Evolutionary conservation across 106 monocot species (phyloP), one percentile per base, ranked within the genome.

Genomic region (Dendrobium nobile): DNA sequence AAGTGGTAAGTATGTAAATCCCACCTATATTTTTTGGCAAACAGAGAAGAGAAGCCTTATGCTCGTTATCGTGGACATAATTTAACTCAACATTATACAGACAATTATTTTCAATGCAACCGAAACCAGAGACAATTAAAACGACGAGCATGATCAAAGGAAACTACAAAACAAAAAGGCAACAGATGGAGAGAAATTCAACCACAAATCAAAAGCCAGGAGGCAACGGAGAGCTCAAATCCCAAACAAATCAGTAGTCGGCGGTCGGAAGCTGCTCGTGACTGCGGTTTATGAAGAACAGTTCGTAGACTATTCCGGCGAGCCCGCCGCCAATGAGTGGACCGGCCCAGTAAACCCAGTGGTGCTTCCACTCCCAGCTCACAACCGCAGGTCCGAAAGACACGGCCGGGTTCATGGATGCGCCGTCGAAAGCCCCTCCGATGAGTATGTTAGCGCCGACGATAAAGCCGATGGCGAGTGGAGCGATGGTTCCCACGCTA

Each of bases 341-440:
- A 2, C 87, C 87, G 41, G 48, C 82, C 87, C 87, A 88, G 79
- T 88, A 88, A 1, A 88, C 55, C 87, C 87, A 88, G 68, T 88
- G 87, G 76, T 75, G 17, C 0, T 43, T 40, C 87, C 87, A 88
- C 10, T 10, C 20, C 82, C 82, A 88, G 84, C 84, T 88, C 0
- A 88, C 87, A 1, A 88, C 72, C 0, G 87, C 79, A 76, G 87
- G 87, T 9, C 87, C 87, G 65, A 87, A 87, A 3, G 87, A 47
- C 44, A 87, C 79, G 2, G 87, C 87, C 7, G 87, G 87, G 79
- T 88, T 88, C 87, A 88, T 88, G 31, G 87, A 88, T 3, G 87
- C 87, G 5, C 87, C 87, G 64, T 70, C 76, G 64, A 85, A 88
- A 42, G 84, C 72, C 24, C 87, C 87, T 2, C 84, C 84, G 67